Percentiles rank a stretch among this genome's conserved stretches.
phyloP scores from a whole-genome alignment of 495 filamentous ascomycete genomes.

The Tuber borchii region DNA sequence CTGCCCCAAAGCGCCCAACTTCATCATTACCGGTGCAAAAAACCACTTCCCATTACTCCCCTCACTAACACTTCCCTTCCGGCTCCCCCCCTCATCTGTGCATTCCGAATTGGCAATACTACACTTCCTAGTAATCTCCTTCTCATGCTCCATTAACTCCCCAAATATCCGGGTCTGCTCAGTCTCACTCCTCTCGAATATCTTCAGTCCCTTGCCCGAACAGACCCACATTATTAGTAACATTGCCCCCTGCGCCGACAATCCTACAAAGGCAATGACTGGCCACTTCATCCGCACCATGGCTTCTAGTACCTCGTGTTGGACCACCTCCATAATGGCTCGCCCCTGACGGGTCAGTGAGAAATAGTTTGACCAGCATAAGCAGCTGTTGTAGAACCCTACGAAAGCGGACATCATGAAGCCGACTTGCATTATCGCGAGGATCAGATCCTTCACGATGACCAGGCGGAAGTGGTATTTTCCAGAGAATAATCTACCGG shows the following conservation, averaged over 20 bases:
- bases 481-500: background rate
- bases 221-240: background rate
- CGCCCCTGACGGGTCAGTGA: background rate
- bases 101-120: background rate
- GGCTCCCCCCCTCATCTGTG: background rate
- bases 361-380: background rate
- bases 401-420: conserved; percentile 7
- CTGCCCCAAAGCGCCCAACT: background rate
- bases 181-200: background rate
- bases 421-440: background rate
- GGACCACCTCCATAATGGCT: background rate
- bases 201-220: background rate
- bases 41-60: background rate
- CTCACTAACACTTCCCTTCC: background rate
- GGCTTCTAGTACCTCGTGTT: background rate
- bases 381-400: background rate
- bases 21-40: background rate
- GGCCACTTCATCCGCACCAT: background rate
- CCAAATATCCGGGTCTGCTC: background rate
- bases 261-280: background rate
- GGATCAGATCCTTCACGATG: conserved; percentile 1
- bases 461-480: conserved; percentile 9
- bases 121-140: background rate
- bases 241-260: background rate
- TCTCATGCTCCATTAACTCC: background rate